Evolutionary conservation across 495 filamentous ascomycete genomes (phyloP).

Genomic region (Xylaria telfairii): DNA sequence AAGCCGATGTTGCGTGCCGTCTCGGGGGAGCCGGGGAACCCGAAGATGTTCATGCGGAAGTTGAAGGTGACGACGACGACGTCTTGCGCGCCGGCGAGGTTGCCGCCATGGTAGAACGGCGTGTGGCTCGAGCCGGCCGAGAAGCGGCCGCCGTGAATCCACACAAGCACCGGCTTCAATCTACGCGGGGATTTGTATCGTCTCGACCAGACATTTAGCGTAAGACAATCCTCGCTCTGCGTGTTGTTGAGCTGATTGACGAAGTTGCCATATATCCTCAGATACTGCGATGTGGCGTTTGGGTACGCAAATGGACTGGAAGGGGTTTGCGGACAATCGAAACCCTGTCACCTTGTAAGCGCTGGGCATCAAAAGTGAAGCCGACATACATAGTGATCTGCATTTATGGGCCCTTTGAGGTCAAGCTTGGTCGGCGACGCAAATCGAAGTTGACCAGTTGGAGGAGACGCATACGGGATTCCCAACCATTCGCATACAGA

Average conservation of each 20-base stretch:
- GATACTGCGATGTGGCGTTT: conserved; percentile 4
- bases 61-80: conserved; percentile 14
- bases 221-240: conserved; percentile 61
- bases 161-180: conserved; percentile 41
- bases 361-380: background rate
- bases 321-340: conserved; percentile 12
- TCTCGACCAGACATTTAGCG: conserved; percentile 55
- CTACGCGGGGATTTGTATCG: conserved; percentile 12
- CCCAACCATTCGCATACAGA: conserved; percentile 52
- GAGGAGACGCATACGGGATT: conserved; percentile 61
- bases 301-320: background rate
- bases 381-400: background rate
- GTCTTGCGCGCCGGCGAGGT: conserved; percentile 1
- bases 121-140: conserved; percentile 12
- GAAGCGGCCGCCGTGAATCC: conserved; percentile 39
- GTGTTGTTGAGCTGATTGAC: conserved; percentile 15
- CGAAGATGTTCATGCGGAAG: conserved; percentile 18
- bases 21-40: conserved; percentile 20
- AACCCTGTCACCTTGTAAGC: conserved; percentile 1
- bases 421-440: background rate
- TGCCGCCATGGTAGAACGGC: conserved; percentile 13
- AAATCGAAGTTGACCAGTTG: conserved; percentile 57
- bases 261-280: conserved; percentile 6
- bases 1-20: conserved; percentile 62
- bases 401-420: conserved; percentile 4